Base-by-base conservation (phyloP, 495 filamentous ascomycete species). In the Aspergillus saccharolyticus region DNA sequence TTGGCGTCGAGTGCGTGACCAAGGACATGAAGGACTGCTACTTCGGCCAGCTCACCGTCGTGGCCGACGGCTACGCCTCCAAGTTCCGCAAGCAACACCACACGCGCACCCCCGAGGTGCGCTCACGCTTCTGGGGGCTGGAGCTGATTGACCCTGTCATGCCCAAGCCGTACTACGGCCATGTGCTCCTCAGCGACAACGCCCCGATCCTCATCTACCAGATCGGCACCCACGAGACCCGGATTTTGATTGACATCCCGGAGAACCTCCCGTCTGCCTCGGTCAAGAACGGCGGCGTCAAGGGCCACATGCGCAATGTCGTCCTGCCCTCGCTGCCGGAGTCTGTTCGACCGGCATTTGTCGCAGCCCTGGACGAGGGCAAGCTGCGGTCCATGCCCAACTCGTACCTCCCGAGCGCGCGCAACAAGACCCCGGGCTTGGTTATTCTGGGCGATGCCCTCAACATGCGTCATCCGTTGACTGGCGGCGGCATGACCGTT, bases 381-480 rank as follows among this genome's bases (percentile, higher is more conserved):
- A 78, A 83, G 55, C 74, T 90, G 55, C 77, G 83, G 42, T 88
- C 82, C 50, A 98, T 98, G 94, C 95, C 94, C 6, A 97, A 97
- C 72, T 89, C 84, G 42, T 98, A 87, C 78, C 82, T 97, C 4
- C 90, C 94, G 16, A 82, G 93, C 0, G 79, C 84, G 10, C 85
- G 87, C 46, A 83, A 85, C 60, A 81, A 79, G 45, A 81, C 85
- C 3, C 82, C 85, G 0, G 94, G 94, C 12, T 74, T 97, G 59
- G 75, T 96, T 39, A 74, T 98, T 25, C 75, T 96, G 18, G 92
- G 92, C 55, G 92, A 97, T 72, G 92, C 92, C 8, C 85, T 93
- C 76, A 97, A 97, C 74, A 97, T 97, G 92, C 89, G 92, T 4
- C 92, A 97, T 74, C 92, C 92, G 0, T 76, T 97, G 14, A 97